Base-by-base conservation (phyloP, 441 rosid species). In the Arabidopsis lyrata region DNA sequence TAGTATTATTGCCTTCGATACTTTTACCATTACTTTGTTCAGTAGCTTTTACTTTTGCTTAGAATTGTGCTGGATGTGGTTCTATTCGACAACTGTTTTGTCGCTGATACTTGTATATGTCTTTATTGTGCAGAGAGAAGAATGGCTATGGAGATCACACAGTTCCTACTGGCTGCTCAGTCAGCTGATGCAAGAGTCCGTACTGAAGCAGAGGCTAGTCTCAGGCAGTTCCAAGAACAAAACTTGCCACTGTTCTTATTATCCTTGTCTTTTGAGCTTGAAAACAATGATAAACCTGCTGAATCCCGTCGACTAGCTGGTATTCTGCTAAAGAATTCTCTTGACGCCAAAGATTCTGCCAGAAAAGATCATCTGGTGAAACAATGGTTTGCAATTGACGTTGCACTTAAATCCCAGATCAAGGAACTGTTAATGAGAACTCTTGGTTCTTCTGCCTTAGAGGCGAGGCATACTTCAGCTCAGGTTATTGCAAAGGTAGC, bases 401-500 rank as follows among this genome's bases (percentile, higher is more conserved):
- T 69, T 58, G 76, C 86, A 24, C 79, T 83, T 24, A 93, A 93
- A 71, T 86, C 92, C 57, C 98, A 93, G 81, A 87, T 91, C 81
- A 91, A 91, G 72, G 96, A 87, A 36, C 62, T 82, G 68, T 83
- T 93, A 2, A 44, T 91, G 54, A 84, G 87, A 53, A 93, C 98
- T 5, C 88, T 93, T 32, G 88, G 80, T 2, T 89, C 97, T 24
- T 74, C 92, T 72, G 86, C 80, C 16, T 66, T 59, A 5, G 97
- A 89, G 84, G 97, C 97, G 0, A 79, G 96, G 39, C 95, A 88
- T 76, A 93, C 97, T 74, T 88, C 98, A 45, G 85, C 95, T 0
- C 97, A 94, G 84, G 99, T 87, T 27, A 81, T 94, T 76, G 97
- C 97, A 0, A 94, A 94, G 74, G 81, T 94, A 13, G 97, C 97